Evolutionary conservation across 1,139 yeast genomes (phyloP).

Genomic region (Suhomyces atakaporum): DNA sequence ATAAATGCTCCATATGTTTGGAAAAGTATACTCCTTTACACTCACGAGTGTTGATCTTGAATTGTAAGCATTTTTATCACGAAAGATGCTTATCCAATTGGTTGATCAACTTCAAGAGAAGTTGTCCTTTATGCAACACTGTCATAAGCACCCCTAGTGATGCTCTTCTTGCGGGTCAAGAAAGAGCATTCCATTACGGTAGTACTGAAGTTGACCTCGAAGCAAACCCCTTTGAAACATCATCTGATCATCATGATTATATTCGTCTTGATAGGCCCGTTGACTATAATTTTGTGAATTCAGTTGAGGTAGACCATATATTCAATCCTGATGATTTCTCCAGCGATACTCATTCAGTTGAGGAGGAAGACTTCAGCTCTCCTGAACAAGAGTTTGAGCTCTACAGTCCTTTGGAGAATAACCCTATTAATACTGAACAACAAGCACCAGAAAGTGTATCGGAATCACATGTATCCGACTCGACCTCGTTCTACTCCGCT

Average conservation of each 20-base stretch:
- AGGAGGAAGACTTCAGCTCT: background rate
- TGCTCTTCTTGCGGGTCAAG: constrained; percentile 23
- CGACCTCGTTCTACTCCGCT: constrained; percentile 18
- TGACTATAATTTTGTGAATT: background rate
- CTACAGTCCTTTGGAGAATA: background rate
- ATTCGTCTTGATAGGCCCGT: constrained; percentile 1
- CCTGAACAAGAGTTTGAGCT: background rate
- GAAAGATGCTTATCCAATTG: constrained; percentile 48
- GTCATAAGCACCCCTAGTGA: constrained; percentile 10
- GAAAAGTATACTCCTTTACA: constrained; percentile 40
- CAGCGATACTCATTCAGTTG: background rate
- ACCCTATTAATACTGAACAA: background rate
- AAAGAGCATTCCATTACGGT: constrained; percentile 12
- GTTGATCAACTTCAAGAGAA: constrained; percentile 46
- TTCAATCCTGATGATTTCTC: constrained; percentile 5
- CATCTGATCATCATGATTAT: background rate
- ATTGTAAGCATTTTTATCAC: constrained; percentile 48
- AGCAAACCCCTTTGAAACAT: constrained; percentile 5
- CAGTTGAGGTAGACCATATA: constrained; percentile 7
- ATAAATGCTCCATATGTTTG: constrained; percentile 50
- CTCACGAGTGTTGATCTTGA: constrained; percentile 43
- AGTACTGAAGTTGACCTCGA: constrained; percentile 10
- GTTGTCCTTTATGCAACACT: constrained; percentile 49
- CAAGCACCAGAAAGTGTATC: background rate
- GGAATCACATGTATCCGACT: constrained; percentile 10